Base-by-base conservation (phyloP, 148 eudicot species). In the Fagopyrum homotropicum region DNA sequence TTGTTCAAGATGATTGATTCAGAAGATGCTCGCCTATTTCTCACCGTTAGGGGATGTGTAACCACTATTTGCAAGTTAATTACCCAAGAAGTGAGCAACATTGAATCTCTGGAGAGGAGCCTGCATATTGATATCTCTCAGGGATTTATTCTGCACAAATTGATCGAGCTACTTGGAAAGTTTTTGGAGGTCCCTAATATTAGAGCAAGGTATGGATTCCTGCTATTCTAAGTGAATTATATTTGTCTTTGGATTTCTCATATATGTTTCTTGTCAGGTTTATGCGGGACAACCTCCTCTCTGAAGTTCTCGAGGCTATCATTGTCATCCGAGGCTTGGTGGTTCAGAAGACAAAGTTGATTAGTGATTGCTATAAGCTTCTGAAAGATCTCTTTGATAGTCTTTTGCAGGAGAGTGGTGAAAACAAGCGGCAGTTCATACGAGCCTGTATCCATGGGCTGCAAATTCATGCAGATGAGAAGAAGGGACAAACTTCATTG, bases 91-190 rank as follows among this genome's bases (percentile, higher is more conserved):
- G 98, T 96, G 66, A 81, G 83, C 64, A 89, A 84, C 78, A 80
- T 92, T 80, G 98, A 92, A 77, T 86, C 98, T 70, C 80, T 92
- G 56, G 99, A 96, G 85, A 91, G 99, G 84, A 93, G 98, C 81
- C 85, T 96, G 73, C 99, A 86, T 77, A 93, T 96, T 76, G 97
- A 96, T 72, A 96, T 96, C 79, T 92, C 99, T 26, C 99, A 92
- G 78, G 99, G 99, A 56, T 96, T 96, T 79, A 96, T 96, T 83
- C 99, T 96, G 75, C 97, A 96, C 82, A 96, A 92, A 82, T 89
- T 96, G 71, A 96, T 92, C 73, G 99, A 96, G 97, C 98, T 96
- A 72, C 94, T 96, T 73, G 98, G 98, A 35, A 96, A 93, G 68
- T 91, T 92, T 83, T 87, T 96, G 89, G 98, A 92, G 87, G 92